Conservation (phyloP, 495 filamentous ascomycete genomes). For the Penicillium canescens region DNA sequence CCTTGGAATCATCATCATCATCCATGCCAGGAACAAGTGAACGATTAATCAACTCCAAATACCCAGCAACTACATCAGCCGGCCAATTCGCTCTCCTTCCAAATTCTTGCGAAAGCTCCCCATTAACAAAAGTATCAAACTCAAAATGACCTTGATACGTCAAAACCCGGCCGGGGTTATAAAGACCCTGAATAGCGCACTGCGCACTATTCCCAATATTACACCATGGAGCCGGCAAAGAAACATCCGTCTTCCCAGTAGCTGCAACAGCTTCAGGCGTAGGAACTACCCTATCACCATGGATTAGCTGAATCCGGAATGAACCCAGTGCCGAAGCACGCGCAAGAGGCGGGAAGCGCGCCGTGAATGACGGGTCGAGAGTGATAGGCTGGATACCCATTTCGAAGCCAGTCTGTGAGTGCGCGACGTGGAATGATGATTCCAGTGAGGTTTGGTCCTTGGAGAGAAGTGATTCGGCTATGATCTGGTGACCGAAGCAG, state of each 20-base stretch:
- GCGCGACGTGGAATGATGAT: slow-evolving; percentile 23
- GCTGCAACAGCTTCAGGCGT: slow-evolving; percentile 12
- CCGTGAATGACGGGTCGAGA: slow-evolving; percentile 28
- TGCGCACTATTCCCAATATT: slow-evolving; percentile 32
- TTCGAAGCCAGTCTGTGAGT: slow-evolving; percentile 32
- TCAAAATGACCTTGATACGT: slow-evolving; percentile 47
- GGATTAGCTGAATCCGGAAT: slow-evolving; percentile 34
- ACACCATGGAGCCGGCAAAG: slow-evolving; percentile 28
- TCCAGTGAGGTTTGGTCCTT: not conserved
- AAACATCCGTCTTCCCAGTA: not conserved
- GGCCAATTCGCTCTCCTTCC: slow-evolving; percentile 30
- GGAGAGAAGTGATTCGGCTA: slow-evolving; percentile 40
- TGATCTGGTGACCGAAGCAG: slow-evolving; percentile 51
- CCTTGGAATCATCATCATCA: slow-evolving; percentile 38
- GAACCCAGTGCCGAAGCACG: slow-evolving; percentile 8
- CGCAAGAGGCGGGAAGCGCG: slow-evolving; percentile 24
- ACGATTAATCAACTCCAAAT: slow-evolving; percentile 26
- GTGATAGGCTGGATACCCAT: slow-evolving; percentile 39
- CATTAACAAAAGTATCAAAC: slow-evolving; percentile 41
- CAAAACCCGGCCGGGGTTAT: slow-evolving; percentile 34
- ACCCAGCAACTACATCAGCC: slow-evolving; percentile 11
- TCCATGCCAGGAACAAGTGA: slow-evolving; percentile 16
- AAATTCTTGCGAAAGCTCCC: slow-evolving; percentile 35
- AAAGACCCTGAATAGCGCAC: slow-evolving; percentile 44
- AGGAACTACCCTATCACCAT: slow-evolving; percentile 34